phyloP scores from a whole-genome alignment of 257 asterid species.

The Plantago ovata region DNA sequence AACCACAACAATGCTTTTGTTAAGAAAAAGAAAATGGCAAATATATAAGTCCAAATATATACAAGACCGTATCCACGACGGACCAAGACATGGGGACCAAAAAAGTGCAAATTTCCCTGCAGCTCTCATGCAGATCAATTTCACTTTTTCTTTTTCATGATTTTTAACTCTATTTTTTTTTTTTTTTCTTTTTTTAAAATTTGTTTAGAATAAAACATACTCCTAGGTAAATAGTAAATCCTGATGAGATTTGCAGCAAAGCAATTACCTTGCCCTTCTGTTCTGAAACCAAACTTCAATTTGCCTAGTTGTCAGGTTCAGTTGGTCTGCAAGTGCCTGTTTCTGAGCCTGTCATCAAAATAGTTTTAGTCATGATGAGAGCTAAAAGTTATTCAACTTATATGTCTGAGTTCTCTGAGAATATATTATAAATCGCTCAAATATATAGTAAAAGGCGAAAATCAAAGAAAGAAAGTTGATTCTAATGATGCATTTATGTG shows the following conservation, averaged over 20 bases:
- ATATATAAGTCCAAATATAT: neutral
- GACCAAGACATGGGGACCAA: no score
- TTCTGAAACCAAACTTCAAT: constrained; percentile 75
- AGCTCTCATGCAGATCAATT: no score
- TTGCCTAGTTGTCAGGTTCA: constrained; percentile 49
- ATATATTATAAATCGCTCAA: neutral
- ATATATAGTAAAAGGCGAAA: neutral
- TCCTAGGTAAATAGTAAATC: no score
- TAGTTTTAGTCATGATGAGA: neutral
- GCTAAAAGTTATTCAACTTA: neutral
- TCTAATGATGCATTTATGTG: no score
- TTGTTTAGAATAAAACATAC: no score
- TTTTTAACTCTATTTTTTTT: no score
- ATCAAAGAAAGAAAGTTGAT: neutral
- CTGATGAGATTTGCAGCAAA: neutral
- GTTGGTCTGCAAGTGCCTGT: constrained; percentile 41
- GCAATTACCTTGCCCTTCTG: constrained; percentile 54
- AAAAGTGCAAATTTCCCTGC: no score
- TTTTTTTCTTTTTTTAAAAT: no score
- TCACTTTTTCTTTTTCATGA: no score
- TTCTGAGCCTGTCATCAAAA: constrained; percentile 41
- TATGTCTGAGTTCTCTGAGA: neutral
- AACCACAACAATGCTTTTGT: no score
- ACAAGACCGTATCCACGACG: no score
- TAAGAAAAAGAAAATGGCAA: neutral